Base-by-base conservation (phyloP, 805 yeast genomes). In the Torulaspora indica region DNA sequence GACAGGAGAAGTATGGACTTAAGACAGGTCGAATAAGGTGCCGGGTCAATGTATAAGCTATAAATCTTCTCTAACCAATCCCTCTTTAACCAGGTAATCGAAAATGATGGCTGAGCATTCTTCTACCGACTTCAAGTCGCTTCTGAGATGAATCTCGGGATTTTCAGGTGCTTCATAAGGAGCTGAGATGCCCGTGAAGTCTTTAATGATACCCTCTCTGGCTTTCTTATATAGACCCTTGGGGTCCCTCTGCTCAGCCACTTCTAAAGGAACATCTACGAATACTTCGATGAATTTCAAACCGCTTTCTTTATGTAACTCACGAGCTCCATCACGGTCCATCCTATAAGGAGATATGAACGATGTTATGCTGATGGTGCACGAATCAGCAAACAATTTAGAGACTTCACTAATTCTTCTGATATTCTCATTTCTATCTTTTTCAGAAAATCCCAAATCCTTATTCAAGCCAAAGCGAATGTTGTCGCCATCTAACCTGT, bases 211-310 rank as follows among this genome's bases (percentile, higher is more conserved):
- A 28, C 98, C 98, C 60, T 89, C 93, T 67, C 97, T 81, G 13
- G 98, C 98, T 76, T 91, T 91, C 70, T 89, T 89, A 74, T 91
- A 91, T 54, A 91, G 73, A 9, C 98, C 98, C 73, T 91, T 91
- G 52, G 98, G 98, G 67, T 91, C 98, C 71, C 98, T 86, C 67
- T 87, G 77, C 73, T 91, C 98, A 40, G 97, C 98, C 50, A 91
- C 88, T 59, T 83, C 89, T 40, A 91, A 74, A 28, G 98, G 97
- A 35, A 89, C 97, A 65, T 90, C 96, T 29, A 90, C 91, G 55
- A 71, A 89, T 7, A 91, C 95, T 71, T 90, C 98, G 43, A 90
- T 77, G 59, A 90, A 90, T 42, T 95, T 91, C 50, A 91, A 71
- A 33, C 76, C 76, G 52, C 82, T 78, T 48, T 79, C 79, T 51